Base-by-base conservation (phyloP, 2,329 filamentous ascomycete species). In the Alternaria triticina region DNA sequence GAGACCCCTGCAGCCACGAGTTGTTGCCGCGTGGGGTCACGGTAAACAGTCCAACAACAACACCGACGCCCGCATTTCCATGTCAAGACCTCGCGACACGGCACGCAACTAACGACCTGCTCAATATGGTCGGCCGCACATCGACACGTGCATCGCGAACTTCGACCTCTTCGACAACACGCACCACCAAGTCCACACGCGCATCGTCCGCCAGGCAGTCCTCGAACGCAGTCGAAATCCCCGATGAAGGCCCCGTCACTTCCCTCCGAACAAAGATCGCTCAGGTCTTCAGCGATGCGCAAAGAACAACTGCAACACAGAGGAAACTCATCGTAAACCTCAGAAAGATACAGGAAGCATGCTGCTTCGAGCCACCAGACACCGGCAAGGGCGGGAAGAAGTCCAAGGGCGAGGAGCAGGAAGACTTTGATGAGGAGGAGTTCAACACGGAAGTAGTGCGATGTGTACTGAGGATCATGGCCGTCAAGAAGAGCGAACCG, bases 281-380 rank as follows among this genome's bases (percentile, higher is more conserved):
- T 76, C 76, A 79, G 28, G 77, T 85, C 17, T 86, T 86, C 67
- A 72, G 76, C 44, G 94, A 86, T 66, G 82, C 95, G 33, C 96
- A 99, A 80, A 90, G 91, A 72, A 96, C 92, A 1, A 96, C 92
- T 0, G 93, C 94, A 1, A 92, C 92, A 2, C 96, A 99, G 78
- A 86, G 95, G 64, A 98, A 98, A 77, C 86, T 97, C 0, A 91
- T 91, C 5, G 91, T 97, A 64, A 94, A 90, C 54, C 83, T 99
- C 64, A 89, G 95, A 67, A 97, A 97, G 81, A 87, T 97, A 46
- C 95, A 98, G 74, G 95, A 97, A 77, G 86, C 90, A 40, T 97
- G 93, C 82, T 87, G 85, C 67, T 88, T 86, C 55, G 86, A 89
- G 64, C 81, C 82, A 2, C 79, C 81, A 40, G 80, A 80, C 23